Evolutionary conservation across 2,329 filamentous ascomycete species (phyloP).

Genomic region (Parascedosporium putredinis): DNA sequence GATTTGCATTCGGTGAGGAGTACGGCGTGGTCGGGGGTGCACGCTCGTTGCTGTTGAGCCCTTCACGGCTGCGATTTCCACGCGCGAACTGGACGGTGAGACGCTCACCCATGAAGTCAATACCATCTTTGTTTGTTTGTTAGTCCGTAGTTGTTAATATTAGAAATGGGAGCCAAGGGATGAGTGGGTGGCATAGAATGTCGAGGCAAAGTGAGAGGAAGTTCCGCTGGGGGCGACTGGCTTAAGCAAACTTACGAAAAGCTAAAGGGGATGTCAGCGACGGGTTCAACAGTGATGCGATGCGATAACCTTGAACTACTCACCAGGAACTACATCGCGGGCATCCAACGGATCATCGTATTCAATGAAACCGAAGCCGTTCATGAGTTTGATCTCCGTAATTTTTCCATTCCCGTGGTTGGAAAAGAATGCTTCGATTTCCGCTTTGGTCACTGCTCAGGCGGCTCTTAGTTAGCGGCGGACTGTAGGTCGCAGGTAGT

Average conservation of each 20-base stretch:
- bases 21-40: constrained; percentile 74
- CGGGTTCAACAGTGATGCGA: background rate
- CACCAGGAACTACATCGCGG: constrained; percentile 95
- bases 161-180: background rate
- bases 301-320: constrained; percentile 22
- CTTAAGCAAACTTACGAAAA: constrained; percentile 44
- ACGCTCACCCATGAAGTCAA: constrained; percentile 95
- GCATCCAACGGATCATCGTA: constrained; percentile 98
- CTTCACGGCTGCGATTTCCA: constrained; percentile 54
- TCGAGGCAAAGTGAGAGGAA: too few species aligned
- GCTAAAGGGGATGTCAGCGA: constrained; percentile 25
- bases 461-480: constrained; percentile 1
- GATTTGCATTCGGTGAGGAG: constrained; percentile 93
- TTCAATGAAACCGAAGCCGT: constrained; percentile 98
- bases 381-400: constrained; percentile 99
- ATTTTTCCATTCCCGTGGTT: constrained; percentile 96
- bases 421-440: constrained; percentile 92
- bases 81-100: constrained; percentile 97
- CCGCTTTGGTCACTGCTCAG: constrained; percentile 79
- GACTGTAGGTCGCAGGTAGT: background rate
- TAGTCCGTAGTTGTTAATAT: too few species aligned
- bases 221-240: background rate
- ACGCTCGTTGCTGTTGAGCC: constrained; percentile 40
- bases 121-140: constrained; percentile 67
- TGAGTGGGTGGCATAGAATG: background rate